A percentile compares a stretch with the other conserved stretches of the same genome.
These are phyloP conservation scores for Ustilago curta DNA, from an alignment of 1,284 basidiomycete genomes.

Conservation along the genomic window DNA sequence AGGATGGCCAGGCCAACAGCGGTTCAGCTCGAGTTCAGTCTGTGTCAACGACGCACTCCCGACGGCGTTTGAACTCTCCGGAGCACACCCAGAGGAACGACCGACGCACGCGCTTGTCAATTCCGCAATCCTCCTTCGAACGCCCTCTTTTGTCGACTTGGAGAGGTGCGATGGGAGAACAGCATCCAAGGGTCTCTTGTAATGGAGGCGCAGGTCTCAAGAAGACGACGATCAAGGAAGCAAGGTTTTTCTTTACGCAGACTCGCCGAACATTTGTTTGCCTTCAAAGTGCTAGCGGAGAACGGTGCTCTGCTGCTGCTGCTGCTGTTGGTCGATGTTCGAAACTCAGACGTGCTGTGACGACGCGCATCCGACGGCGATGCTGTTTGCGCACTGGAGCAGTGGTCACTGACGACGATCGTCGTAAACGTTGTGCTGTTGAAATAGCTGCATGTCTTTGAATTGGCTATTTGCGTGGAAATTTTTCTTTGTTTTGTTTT, in stretches of 20 bases:
- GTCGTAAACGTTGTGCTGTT: not conserved
- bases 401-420: slow-evolving; percentile 5
- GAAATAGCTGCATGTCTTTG: not conserved
- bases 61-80: slow-evolving; percentile 24
- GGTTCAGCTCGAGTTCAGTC: too few relatives aligned
- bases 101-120: slow-evolving; percentile 8
- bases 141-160: not conserved
- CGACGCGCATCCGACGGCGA: not conserved
- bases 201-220: not conserved
- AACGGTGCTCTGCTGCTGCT: not conserved
- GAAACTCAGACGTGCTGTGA: slow-evolving; percentile 7
- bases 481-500: not conserved
- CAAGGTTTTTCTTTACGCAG: slow-evolving; percentile 1
- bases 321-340: not conserved
- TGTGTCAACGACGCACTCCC: slow-evolving; percentile 11
- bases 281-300: too few relatives aligned
- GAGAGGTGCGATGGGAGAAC: not conserved
- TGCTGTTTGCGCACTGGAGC: not conserved
- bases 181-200: not conserved
- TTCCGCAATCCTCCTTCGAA: not conserved
- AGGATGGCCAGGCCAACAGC: too few relatives aligned
- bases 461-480: not conserved
- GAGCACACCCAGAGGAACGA: slow-evolving; percentile 1
- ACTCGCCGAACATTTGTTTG: slow-evolving; percentile 1
- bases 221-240: not conserved